Percentiles rank a stretch among this genome's conserved stretches.
These are phyloP conservation scores for Spizellomyces sp. DNA, from an alignment of 192 early-diverging fungal species.

Conservation along the genomic window DNA sequence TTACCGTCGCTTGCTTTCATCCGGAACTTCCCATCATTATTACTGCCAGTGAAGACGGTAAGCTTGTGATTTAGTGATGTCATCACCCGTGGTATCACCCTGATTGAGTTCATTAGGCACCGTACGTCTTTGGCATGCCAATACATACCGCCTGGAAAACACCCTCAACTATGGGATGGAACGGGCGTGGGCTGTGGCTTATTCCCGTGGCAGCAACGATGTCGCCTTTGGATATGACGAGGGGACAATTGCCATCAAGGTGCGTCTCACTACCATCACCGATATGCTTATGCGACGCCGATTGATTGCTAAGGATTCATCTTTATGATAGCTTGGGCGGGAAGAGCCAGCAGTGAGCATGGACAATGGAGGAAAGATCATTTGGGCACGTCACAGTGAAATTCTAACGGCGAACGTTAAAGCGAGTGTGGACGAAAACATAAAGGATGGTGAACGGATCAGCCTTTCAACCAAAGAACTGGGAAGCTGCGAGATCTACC, in stretches of 20 bases:
- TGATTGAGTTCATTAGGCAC: constrained; percentile 46
- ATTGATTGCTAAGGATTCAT: no score
- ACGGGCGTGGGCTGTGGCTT: constrained; percentile 94
- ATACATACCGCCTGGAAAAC: constrained; percentile 95
- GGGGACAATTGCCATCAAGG: constrained; percentile 91
- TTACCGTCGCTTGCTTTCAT: constrained; percentile 87
- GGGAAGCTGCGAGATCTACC: constrained; percentile 97
- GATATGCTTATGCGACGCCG: no score
- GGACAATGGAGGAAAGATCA: constrained; percentile 96
- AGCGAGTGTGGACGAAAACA: constrained; percentile 72
- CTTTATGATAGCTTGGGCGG: constrained; percentile 72
- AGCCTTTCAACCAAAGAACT: constrained; percentile 87
- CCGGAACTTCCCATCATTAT: constrained; percentile 97
- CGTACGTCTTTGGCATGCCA: constrained; percentile 94
- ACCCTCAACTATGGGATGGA: constrained; percentile 98
- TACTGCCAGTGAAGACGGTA: constrained; percentile 91
- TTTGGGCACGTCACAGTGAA: constrained; percentile 96
- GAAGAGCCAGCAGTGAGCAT: constrained; percentile 97
- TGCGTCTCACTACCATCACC: not conserved
- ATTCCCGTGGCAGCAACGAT: constrained; percentile 82
- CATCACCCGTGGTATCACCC: not conserved
- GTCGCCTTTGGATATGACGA: constrained; percentile 97
- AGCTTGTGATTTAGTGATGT: not conserved
- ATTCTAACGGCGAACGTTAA: constrained; percentile 96
- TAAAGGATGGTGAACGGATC: constrained; percentile 93